Conservation (phyloP, 2,329 filamentous ascomycete species). For the Xylariaceae sp. region DNA sequence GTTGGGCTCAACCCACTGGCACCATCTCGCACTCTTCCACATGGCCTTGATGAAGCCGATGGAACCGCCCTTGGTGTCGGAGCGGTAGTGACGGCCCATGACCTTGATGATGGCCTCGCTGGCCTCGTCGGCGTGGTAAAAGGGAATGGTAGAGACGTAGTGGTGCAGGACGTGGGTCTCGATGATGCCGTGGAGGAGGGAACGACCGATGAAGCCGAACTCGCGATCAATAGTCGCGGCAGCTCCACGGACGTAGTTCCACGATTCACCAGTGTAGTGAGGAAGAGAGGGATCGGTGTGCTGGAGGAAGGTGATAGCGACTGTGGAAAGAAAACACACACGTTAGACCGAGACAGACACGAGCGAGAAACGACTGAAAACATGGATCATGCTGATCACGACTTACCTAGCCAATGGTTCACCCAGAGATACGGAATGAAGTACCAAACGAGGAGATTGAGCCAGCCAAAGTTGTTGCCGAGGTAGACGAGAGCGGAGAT, state of each 20-base stretch:
- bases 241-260: slow-evolving; percentile 91
- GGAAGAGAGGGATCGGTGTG: slow-evolving; percentile 93
- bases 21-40: slow-evolving; percentile 76
- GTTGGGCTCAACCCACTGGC: slow-evolving; percentile 96
- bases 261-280: slow-evolving; percentile 80
- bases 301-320: slow-evolving; percentile 95
- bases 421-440: slow-evolving; percentile 93
- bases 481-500: slow-evolving; percentile 60
- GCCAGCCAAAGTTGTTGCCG: slow-evolving; percentile 72
- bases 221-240: slow-evolving; percentile 96
- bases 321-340: slow-evolving; percentile 40
- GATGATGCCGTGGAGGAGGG: slow-evolving; percentile 89
- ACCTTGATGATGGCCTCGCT: slow-evolving; percentile 88
- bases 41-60: slow-evolving; percentile 79
- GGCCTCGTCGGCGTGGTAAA: slow-evolving; percentile 94
- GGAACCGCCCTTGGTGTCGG: slow-evolving; percentile 70
- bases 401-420: slow-evolving; percentile 96
- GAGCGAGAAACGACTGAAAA: not conserved
- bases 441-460: slow-evolving; percentile 92
- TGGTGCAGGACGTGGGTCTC: slow-evolving; percentile 98
- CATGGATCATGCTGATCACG: not conserved
- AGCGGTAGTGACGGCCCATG: slow-evolving; percentile 93
- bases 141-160: slow-evolving; percentile 92
- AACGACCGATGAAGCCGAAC: slow-evolving; percentile 90
- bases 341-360: slow-evolving; percentile 21